These are phyloP conservation scores for Trichoderma sp. DNA, from an alignment of 2,329 filamentous ascomycete genomes.

Conservation along the genomic window DNA sequence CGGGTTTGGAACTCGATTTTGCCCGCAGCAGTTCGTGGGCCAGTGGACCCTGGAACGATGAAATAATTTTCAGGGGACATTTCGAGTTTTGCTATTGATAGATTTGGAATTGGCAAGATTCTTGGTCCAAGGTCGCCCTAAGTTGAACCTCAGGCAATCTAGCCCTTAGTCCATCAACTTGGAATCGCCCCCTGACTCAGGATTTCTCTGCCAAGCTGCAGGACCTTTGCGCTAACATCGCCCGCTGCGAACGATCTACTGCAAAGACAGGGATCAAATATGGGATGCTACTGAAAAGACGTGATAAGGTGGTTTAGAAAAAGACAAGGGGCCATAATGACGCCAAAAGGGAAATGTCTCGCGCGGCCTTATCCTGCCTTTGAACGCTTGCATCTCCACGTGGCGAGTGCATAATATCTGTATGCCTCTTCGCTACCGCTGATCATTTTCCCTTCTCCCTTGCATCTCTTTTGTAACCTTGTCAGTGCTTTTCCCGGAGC, in stretches of 20 bases:
- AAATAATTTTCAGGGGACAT: not conserved
- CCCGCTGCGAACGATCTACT: constrained; percentile 9
- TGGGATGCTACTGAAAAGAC: not conserved
- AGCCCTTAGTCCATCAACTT: not conserved
- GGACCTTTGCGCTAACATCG: constrained; percentile 6
- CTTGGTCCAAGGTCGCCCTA: not conserved
- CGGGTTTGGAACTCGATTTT: not conserved
- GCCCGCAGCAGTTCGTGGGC: not conserved
- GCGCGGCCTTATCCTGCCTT: not conserved
- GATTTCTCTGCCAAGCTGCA: not conserved
- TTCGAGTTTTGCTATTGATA: not conserved
- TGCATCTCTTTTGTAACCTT: not conserved
- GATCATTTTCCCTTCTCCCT: constrained; percentile 12
- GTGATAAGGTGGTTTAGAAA: not conserved
- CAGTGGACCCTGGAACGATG: not conserved
- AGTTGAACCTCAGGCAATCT: not conserved
- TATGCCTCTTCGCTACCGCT: constrained; percentile 9
- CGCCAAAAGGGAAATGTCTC: constrained; percentile 6
- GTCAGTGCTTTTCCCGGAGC: not conserved
- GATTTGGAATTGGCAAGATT: not conserved
- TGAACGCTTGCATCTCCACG: not conserved
- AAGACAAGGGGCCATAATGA: not conserved
- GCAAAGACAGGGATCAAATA: not conserved
- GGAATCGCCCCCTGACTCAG: not conserved
- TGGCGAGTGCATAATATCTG: constrained; percentile 9